Evolutionary conservation across 805 yeast species (phyloP), one percentile per base, ranked within the genome.

Genomic region (Spencermartinsiella europaea): DNA sequence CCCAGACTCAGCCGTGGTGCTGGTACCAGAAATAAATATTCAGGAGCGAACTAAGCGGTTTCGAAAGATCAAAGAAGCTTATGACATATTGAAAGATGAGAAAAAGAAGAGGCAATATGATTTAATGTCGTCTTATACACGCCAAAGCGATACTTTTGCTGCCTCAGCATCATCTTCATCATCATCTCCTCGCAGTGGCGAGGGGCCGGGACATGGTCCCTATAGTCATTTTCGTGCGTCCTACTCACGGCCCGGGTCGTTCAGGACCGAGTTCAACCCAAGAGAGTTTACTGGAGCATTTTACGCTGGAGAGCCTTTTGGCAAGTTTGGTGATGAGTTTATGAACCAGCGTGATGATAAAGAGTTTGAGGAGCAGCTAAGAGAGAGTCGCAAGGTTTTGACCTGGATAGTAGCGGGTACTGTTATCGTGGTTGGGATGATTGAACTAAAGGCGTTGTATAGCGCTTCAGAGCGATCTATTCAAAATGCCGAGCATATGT

Each of bases 221-320:
- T 25, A 25, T 12, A 25, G 31, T 25, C 31, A 25, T 25, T 25
- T 25, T 25, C 31, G 31, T 7, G 31, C 31, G 7, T 25, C 31
- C 7, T 25, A 25, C 31, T 7, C 31, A 7, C 31, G 31, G 12
- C 31, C 31, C 12, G 31, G 31, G 12, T 7, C 31, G 12, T 25
- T 25, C 35, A 38, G 68, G 52, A 74, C 72, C 45, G 65, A 66
- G 31, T 80, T 80, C 60, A 77, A 82, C 79, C 74, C 68, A 41
- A 83, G 85, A 0, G 80, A 80, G 0, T 75, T 76, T 0, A 79
- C 85, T 85, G 83, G 79, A 51, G 85, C 80, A 47, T 74, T 72
- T 58, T 25, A 25, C 31, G 12, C 10, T 12, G 31, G 31, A 12
- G 31, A 25, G 31, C 31, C 31, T 7, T 25, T 25, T 25, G 31